Evolutionary conservation across 768 basidiomycete genomes (phyloP).

Genomic region (Russula abietina): DNA sequence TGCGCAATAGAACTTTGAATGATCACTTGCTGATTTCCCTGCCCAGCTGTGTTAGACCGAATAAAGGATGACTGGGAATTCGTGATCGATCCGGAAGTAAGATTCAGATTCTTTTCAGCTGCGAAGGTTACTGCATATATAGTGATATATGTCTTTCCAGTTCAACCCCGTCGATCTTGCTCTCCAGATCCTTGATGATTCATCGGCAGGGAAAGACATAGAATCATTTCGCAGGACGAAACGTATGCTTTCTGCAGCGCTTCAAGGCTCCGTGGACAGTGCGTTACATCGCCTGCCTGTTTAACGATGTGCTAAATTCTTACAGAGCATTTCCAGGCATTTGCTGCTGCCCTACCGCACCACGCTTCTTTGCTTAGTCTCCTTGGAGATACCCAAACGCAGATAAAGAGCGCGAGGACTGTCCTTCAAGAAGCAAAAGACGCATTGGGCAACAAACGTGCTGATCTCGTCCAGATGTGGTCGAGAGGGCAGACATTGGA

Average conservation of each 20-base stretch:
- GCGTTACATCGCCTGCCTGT: conserved; percentile 30
- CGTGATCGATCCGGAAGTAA: conserved; percentile 73
- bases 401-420: conserved; percentile 64
- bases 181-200: conserved; percentile 77
- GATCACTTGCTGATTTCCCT: conserved; percentile 3
- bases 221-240: conserved; percentile 74
- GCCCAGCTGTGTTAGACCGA: conserved; percentile 71
- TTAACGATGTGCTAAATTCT: conserved; percentile 19
- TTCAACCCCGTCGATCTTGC: conserved; percentile 95
- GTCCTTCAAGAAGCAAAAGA: conserved; percentile 76
- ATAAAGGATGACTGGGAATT: conserved; percentile 90
- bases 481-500: conserved; percentile 83
- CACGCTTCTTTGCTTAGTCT: conserved; percentile 75
- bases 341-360: conserved; percentile 89
- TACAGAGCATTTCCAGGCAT: conserved; percentile 88
- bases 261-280: conserved; percentile 89
- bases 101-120: conserved; percentile 25
- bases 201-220: conserved; percentile 66
- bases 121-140: not conserved
- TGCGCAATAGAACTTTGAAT: conserved; percentile 27
- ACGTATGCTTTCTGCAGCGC: conserved; percentile 65
- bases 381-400: conserved; percentile 64
- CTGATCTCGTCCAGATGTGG: conserved; percentile 88
- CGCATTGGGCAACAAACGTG: conserved; percentile 69
- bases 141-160: conserved; percentile 35